Percentiles rank a stretch among this genome's conserved stretches.
phyloP scores from a whole-genome alignment of 2,329 filamentous ascomycete genomes.

The Colletotrichum ledebouriae region DNA sequence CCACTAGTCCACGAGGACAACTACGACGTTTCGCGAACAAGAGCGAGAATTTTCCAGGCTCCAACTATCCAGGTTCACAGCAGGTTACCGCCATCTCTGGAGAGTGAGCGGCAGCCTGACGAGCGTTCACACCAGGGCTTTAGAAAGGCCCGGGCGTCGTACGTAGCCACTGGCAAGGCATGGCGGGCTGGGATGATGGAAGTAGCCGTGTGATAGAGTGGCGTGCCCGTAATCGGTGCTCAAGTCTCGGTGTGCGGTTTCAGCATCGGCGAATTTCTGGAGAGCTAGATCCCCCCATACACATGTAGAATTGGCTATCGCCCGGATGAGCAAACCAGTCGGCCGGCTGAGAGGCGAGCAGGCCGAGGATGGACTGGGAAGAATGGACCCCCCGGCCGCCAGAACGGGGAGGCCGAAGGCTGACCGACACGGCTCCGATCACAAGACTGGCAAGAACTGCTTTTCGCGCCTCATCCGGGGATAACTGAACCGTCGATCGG shows the following conservation, averaged over 20 bases:
- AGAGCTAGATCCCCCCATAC: slow-evolving; percentile 21
- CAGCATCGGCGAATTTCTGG: slow-evolving; percentile 31
- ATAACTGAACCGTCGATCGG: slow-evolving; percentile 25
- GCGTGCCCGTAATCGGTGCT: slow-evolving; percentile 29
- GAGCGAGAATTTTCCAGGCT: slow-evolving; percentile 25
- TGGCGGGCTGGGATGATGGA: slow-evolving; percentile 34
- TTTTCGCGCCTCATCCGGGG: slow-evolving; percentile 24
- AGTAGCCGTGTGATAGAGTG: slow-evolving; percentile 31
- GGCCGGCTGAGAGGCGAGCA: slow-evolving; percentile 27
- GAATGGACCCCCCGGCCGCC: slow-evolving; percentile 27
- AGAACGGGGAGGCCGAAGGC: slow-evolving; percentile 36
- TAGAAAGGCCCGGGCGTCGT: slow-evolving; percentile 34
- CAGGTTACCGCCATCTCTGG: too few species aligned
- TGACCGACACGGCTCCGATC: slow-evolving; percentile 40
- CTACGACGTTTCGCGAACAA: slow-evolving; percentile 26
- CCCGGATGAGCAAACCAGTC: slow-evolving; percentile 23
- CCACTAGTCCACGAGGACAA: slow-evolving; percentile 42
- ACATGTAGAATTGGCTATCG: slow-evolving; percentile 11
- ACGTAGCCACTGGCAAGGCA: slow-evolving; percentile 29
- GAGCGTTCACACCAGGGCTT: slow-evolving; percentile 20
- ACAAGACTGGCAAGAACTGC: slow-evolving; percentile 23
- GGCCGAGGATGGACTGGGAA: slow-evolving; percentile 13
- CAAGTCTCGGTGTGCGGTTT: slow-evolving; percentile 33
- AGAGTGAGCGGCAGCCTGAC: background rate
- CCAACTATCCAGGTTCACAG: too few species aligned